These are phyloP conservation scores for Tephrocybe sp. DNA, from an alignment of 768 basidiomycete genomes.

Conservation along the genomic window DNA sequence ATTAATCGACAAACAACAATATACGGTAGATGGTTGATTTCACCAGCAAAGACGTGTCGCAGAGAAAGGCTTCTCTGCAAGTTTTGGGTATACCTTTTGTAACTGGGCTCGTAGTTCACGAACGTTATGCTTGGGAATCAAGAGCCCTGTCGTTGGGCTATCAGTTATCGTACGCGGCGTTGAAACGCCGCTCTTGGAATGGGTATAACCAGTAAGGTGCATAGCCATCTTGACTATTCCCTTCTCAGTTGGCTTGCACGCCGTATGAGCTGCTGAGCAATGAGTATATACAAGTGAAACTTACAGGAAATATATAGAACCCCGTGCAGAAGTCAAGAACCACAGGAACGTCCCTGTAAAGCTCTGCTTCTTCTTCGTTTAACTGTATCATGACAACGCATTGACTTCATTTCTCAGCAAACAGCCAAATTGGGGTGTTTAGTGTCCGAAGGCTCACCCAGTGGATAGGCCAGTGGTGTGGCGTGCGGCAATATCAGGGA, in stretches of 20 bases:
- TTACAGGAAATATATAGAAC: slow-evolving; percentile 83
- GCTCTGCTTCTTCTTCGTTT: slow-evolving; percentile 59
- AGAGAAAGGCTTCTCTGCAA: slow-evolving; percentile 69
- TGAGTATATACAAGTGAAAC: slow-evolving; percentile 14
- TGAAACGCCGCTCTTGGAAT: slow-evolving; percentile 51
- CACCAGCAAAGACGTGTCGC: slow-evolving; percentile 88
- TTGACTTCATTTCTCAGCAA: slow-evolving; percentile 50
- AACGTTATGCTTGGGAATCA: slow-evolving; percentile 62
- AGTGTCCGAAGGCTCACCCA: slow-evolving; percentile 51
- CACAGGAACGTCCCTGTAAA: slow-evolving; percentile 64
- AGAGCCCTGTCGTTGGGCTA: slow-evolving; percentile 54
- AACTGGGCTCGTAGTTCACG: slow-evolving; percentile 50
- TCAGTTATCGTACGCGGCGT: slow-evolving; percentile 73
- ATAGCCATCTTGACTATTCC: slow-evolving; percentile 77
- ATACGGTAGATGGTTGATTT: background rate
- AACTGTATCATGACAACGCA: slow-evolving; percentile 76
- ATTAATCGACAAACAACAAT: background rate
- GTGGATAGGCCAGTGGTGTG: slow-evolving; percentile 62
- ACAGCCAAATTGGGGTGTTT: background rate
- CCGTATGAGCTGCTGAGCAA: background rate
- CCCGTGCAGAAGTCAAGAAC: slow-evolving; percentile 70
- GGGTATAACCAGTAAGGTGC: slow-evolving; percentile 72
- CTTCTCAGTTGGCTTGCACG: slow-evolving; percentile 57
- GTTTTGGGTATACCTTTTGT: slow-evolving; percentile 65
- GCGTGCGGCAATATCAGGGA: slow-evolving; percentile 55